Percentiles rank a stretch among this genome's conserved stretches.
phyloP scores from a whole-genome alignment of 768 basidiomycete species.

The Boletus coccyginus region DNA sequence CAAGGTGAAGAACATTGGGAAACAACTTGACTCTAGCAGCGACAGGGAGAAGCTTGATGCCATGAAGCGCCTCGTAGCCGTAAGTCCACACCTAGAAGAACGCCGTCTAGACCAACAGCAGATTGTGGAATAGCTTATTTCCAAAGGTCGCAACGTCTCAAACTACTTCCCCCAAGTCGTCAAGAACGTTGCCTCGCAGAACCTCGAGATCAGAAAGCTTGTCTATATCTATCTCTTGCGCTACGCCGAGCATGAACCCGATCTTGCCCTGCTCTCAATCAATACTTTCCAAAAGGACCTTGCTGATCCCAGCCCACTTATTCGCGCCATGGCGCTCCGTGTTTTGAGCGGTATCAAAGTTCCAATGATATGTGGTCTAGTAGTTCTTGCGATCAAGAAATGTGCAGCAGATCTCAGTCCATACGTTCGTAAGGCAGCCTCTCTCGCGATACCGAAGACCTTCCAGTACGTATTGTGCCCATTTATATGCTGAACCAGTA shows the following conservation, averaged over 20 bases:
- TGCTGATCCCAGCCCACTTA: constrained; percentile 86
- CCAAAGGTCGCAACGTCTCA: constrained; percentile 87
- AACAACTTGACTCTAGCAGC: constrained; percentile 83
- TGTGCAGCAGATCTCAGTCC: constrained; percentile 90
- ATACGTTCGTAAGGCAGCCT: constrained; percentile 92
- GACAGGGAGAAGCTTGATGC: constrained; percentile 93
- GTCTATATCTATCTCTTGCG: constrained; percentile 97
- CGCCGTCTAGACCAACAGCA: background rate
- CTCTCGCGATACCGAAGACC: constrained; percentile 84
- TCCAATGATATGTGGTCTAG: constrained; percentile 81
- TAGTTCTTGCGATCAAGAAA: constrained; percentile 87
- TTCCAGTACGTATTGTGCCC: constrained; percentile 55
- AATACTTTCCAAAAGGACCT: constrained; percentile 99
- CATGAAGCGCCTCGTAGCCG: constrained; percentile 92
- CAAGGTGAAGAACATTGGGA: constrained; percentile 75
- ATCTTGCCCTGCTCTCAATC: constrained; percentile 92
- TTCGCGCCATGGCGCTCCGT: constrained; percentile 93
- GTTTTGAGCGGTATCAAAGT: constrained; percentile 92
- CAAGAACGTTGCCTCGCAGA: constrained; percentile 91
- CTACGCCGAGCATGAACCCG: constrained; percentile 91
- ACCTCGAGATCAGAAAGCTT: constrained; percentile 92
- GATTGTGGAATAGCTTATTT: constrained; percentile 64
- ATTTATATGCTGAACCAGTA: background rate
- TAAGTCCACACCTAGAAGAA: constrained; percentile 39
- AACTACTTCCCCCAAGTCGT: constrained; percentile 96